These are phyloP conservation scores for Nicotiana knightiana DNA, from an alignment of 257 asterid genomes.

Conservation along the genomic window DNA sequence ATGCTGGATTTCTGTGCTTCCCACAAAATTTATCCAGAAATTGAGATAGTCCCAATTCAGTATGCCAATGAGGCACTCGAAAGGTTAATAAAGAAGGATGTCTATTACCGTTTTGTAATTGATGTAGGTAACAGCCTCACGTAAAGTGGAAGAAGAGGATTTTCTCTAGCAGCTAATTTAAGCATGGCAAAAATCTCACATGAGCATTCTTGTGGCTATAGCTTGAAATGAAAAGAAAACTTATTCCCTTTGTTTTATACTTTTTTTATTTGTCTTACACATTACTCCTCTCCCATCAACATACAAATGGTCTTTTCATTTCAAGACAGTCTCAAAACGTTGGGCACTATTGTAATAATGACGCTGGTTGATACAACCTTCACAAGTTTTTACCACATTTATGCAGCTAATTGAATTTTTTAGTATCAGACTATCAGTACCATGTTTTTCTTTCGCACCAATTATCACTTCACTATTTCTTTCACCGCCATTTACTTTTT, in stretches of 20 bases:
- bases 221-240: background rate
- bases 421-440: too few species aligned
- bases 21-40: slow-evolving; percentile 74
- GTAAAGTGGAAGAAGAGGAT: slow-evolving; percentile 10
- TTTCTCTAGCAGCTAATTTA: background rate
- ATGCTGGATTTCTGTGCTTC: slow-evolving; percentile 85
- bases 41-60: slow-evolving; percentile 62
- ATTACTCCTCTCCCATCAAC: too few species aligned
- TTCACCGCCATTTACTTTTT: too few species aligned
- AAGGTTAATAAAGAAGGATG: slow-evolving; percentile 75
- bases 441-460: too few species aligned
- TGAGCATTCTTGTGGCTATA: background rate
- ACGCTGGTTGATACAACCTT: too few species aligned
- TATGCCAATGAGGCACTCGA: slow-evolving; percentile 72
- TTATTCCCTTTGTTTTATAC: background rate
- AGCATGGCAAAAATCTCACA: background rate
- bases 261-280: too few species aligned
- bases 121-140: slow-evolving; percentile 72
- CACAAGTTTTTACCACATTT: too few species aligned
- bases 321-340: too few species aligned
- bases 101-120: slow-evolving; percentile 80
- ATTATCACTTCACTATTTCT: too few species aligned
- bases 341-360: too few species aligned
- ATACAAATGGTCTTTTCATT: too few species aligned
- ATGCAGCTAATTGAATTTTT: too few species aligned